Evolutionary conservation across 2,329 filamentous ascomycete genomes (phyloP), one percentile per base, ranked within the genome.

Genomic region (Fusarium aywerte): DNA sequence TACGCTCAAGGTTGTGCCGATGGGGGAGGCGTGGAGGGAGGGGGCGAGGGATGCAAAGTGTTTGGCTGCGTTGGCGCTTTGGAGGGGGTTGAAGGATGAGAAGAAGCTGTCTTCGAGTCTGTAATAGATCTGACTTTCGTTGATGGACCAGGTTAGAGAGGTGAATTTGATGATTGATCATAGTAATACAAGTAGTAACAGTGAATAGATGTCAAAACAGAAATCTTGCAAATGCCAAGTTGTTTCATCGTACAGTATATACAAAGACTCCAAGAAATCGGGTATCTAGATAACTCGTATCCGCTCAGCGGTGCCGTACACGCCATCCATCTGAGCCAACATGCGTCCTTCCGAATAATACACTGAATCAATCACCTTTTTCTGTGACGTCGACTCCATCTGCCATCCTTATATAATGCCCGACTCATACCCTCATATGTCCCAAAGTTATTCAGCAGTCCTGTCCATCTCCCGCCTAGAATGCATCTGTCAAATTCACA

Each of bases 41-140:
- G 87, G 84, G 1, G 83, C 81, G 1, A 79, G 85, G 18, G 87
- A 90, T 71, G 82, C 83, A 3, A 90, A 89, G 76, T 83, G 84
- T n/a, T 79, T 90, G 45, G 80, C 82, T 18, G 87, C 87, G 5
- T 75, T 87, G 73, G 85, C 86, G 15, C 73, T 90, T 18, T 90
- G 84, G 80, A 83, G 88, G 67, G 85, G 84, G 0, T 66, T 89
- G 54, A 81, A 80, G 47, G 76, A 82, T 27, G 83, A 85, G 54
- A 79, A 80, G 20, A 80, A 76, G 70, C 23, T 84, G 1, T 31
- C n/a, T n/a, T 38, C 4, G 13, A 35, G 11, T 36, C 12, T 36
- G 16, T 6, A 9, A 42, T n/a, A n/a, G n/a, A n/a, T n/a, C n/a
- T n/a, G n/a, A n/a, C n/a, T n/a, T n/a, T n/a, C n/a, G n/a, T n/a